Evolutionary conservation across 2,329 filamentous ascomycete genomes (phyloP).

Genomic region (Mycocentrospora acerina): DNA sequence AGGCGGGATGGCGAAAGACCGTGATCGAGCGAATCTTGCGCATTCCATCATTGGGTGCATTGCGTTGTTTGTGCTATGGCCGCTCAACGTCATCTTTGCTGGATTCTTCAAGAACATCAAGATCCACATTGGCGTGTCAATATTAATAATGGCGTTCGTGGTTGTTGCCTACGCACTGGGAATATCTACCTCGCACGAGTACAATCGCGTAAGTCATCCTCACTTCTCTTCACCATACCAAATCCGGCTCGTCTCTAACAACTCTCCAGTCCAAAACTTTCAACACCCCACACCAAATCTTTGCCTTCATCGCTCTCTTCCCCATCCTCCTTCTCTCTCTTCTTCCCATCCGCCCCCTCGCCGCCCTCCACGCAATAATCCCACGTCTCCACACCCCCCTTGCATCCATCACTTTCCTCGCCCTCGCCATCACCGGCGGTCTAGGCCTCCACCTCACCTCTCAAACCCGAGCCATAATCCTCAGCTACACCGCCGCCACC

Average conservation of each 20-base stretch:
- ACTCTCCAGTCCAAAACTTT: constrained; percentile 43
- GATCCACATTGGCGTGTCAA: constrained; percentile 46
- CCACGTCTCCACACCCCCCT: constrained; percentile 41
- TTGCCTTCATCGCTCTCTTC: constrained; percentile 53
- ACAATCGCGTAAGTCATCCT: constrained; percentile 40
- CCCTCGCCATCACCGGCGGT: constrained; percentile 36
- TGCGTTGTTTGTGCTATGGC: constrained; percentile 36
- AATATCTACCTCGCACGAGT: constrained; percentile 44
- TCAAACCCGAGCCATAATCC: constrained; percentile 23
- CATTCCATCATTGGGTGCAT: constrained; percentile 37
- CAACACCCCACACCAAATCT: constrained; percentile 50
- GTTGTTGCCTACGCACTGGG: constrained; percentile 45
- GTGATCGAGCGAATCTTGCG: constrained; percentile 29
- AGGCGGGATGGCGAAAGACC: constrained; percentile 24
- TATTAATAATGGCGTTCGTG: constrained; percentile 41
- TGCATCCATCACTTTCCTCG: constrained; percentile 44
- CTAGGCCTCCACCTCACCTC: constrained; percentile 34
- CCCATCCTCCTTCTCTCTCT: constrained; percentile 28
- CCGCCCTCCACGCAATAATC: constrained; percentile 44
- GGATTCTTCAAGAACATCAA: constrained; percentile 44
- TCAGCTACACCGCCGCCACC: constrained; percentile 30
- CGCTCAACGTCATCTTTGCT: constrained; percentile 37
- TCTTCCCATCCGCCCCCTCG: constrained; percentile 24
- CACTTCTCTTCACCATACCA: not conserved
- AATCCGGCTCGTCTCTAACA: constrained; percentile 4